Evolutionary conservation across 208 protist species (phyloP), one percentile per base, ranked within the genome.

Genomic region (Zelonia costaricensis): DNA sequence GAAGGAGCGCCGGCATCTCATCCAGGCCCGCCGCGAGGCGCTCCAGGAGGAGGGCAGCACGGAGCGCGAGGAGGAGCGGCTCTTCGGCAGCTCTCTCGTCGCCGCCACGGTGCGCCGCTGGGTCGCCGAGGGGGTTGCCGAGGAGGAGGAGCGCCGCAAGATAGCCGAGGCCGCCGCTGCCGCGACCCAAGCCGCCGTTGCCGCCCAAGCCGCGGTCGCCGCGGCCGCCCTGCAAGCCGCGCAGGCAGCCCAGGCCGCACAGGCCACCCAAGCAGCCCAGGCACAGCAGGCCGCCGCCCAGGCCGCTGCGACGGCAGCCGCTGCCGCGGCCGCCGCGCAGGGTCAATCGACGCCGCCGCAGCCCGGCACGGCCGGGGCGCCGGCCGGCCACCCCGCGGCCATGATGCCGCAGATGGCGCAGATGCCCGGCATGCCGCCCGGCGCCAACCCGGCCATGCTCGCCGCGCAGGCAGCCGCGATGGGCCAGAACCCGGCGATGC

Each of bases 1-100:
- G 62, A 85, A 91, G 74, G 88, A 92, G 56, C 84, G 84, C 9
- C 82, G 82, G 0, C 76, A 85, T 47, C 61, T 84, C 12, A 39
- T 75, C 30, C 74, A 82, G 65, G 43, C 48, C 13, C 70, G 82
- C 63, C 75, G 77, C 53, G 76, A 86, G 30, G 71, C 61, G 0
- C 55, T 85, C 52, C 76, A 86, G 59, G 87, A 93, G n/a, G 64
- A 74, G 20, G 61, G 78, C 18, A 72, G 78, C 39, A 20, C 72
- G 18, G 73, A 82, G 22, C 80, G 84, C 30, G 79, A 91, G 60
- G 82, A 92, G n/a, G 76, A 86, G 54, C 80, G 80, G 25, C 55
- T 92, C 22, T 84, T 82, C 44, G 84, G 88, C 51, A 81, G 71
- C 31, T 54, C 63, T 22, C 23, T 84, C 22, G 62, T 82, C 36